Conservation (phyloP, 768 basidiomycete genomes). For the Xerocomus potaroensis region DNA sequence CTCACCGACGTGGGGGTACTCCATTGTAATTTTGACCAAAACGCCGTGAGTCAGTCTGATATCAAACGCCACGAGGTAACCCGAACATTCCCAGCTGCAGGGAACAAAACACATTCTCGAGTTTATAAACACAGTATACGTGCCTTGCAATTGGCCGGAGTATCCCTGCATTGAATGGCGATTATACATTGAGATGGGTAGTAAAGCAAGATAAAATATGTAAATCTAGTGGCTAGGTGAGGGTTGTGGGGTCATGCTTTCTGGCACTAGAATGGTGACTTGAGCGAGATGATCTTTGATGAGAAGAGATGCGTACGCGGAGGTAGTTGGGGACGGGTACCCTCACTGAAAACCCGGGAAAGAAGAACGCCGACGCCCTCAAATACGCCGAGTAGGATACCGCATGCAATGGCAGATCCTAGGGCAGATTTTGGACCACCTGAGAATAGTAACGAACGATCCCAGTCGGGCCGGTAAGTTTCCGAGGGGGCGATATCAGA, state of each 20-base stretch:
- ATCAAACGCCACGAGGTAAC: conserved; percentile 2
- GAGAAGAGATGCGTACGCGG: conserved; percentile 50
- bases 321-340: conserved; percentile 73
- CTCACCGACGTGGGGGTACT: not conserved
- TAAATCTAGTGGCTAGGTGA: conserved; percentile 50
- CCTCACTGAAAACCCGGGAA: conserved; percentile 83
- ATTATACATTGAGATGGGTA: conserved; percentile 37
- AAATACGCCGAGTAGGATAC: conserved; percentile 91
- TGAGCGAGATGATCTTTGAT: conserved; percentile 5
- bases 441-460: conserved; percentile 29
- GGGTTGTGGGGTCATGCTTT: conserved; percentile 49
- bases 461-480: not conserved
- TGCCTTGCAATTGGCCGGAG: conserved; percentile 26
- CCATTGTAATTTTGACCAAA: conserved; percentile 11
- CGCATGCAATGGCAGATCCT: conserved; percentile 92
- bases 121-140: conserved; percentile 2
- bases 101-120: not conserved
- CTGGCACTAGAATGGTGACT: conserved; percentile 41
- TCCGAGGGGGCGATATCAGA: not conserved
- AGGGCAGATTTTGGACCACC: conserved; percentile 91
- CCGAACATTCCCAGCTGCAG: not conserved
- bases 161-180: conserved; percentile 32
- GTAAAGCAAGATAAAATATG: conserved; percentile 25
- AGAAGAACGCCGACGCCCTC: conserved; percentile 94
- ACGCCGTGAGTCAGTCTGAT: conserved; percentile 3